Conservation (phyloP, 2,329 filamentous ascomycete genomes). For the Chaetomiaceae sp. region DNA sequence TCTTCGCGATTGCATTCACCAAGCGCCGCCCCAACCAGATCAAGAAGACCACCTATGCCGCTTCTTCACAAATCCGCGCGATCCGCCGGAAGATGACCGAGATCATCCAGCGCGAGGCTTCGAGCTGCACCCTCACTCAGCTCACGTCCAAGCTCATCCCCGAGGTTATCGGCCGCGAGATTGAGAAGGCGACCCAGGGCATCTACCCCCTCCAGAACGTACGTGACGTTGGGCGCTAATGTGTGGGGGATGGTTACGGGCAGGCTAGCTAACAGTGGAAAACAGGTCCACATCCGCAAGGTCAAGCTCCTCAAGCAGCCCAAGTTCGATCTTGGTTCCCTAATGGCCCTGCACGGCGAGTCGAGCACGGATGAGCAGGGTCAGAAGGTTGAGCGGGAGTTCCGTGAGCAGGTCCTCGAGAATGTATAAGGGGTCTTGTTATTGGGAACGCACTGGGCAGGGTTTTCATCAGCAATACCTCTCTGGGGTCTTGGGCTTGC, state of each 20-base stretch:
- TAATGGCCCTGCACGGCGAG: conserved; percentile 97
- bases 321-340: conserved; percentile 97
- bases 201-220: conserved; percentile 99
- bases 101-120: conserved; percentile 95
- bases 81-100: conserved; percentile 99
- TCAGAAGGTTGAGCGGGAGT: conserved; percentile 98
- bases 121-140: conserved; percentile 90
- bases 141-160: conserved; percentile 98
- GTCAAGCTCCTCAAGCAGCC: conserved; percentile 98
- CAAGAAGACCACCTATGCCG: conserved; percentile 99
- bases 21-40: conserved; percentile 99
- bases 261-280: conserved; percentile 20
- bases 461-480: conserved; percentile 40
- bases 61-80: conserved; percentile 91
- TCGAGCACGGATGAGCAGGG: conserved; percentile 92
- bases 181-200: conserved; percentile 98
- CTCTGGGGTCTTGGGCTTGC: conserved; percentile 44
- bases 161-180: conserved; percentile 98
- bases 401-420: conserved; percentile 96
- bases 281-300: conserved; percentile 97
- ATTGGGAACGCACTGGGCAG: conserved; percentile 43
- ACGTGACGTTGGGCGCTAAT: conserved; percentile 36
- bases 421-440: conserved; percentile 68
- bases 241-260: not conserved
- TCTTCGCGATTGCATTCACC: conserved; percentile 99